Conservation (phyloP, 2,329 filamentous ascomycete species). For the Ophiostoma sp. region DNA sequence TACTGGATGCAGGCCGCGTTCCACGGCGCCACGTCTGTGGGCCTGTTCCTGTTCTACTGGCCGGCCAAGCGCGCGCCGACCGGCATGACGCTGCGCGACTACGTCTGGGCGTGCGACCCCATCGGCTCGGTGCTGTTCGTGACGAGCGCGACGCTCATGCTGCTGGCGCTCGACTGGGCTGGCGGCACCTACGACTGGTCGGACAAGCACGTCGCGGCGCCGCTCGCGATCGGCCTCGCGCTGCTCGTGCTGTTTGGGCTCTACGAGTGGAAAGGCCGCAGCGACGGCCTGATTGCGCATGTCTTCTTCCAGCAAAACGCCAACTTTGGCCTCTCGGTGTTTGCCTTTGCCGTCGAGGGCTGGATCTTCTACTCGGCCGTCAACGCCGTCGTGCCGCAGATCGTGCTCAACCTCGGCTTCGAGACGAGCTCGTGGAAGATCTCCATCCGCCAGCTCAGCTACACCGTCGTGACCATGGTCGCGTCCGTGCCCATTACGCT, state of each 20-base stretch:
- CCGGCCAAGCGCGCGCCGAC: constrained; percentile 38
- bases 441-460: constrained; percentile 44
- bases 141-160: constrained; percentile 39
- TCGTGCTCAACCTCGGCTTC: constrained; percentile 46
- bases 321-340: constrained; percentile 50
- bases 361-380: constrained; percentile 54
- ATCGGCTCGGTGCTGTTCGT: constrained; percentile 44
- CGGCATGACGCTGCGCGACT: constrained; percentile 36
- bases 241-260: constrained; percentile 38
- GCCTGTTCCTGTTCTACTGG: constrained; percentile 45
- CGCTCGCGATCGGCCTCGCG: constrained; percentile 39
- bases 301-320: constrained; percentile 49
- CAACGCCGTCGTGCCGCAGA: constrained; percentile 46
- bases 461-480: constrained; percentile 38
- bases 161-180: constrained; percentile 44
- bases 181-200: constrained; percentile 40
- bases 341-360: constrained; percentile 53
- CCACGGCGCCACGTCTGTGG: constrained; percentile 43
- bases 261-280: constrained; percentile 50
- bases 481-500: constrained; percentile 40
- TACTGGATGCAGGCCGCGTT: constrained; percentile 56
- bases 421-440: constrained; percentile 44
- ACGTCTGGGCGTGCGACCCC: constrained; percentile 45
- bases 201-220: constrained; percentile 38
- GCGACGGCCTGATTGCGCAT: constrained; percentile 51